Base-by-base conservation (phyloP, 345 rosid genomes). In the Ceriops zippeliana region DNA sequence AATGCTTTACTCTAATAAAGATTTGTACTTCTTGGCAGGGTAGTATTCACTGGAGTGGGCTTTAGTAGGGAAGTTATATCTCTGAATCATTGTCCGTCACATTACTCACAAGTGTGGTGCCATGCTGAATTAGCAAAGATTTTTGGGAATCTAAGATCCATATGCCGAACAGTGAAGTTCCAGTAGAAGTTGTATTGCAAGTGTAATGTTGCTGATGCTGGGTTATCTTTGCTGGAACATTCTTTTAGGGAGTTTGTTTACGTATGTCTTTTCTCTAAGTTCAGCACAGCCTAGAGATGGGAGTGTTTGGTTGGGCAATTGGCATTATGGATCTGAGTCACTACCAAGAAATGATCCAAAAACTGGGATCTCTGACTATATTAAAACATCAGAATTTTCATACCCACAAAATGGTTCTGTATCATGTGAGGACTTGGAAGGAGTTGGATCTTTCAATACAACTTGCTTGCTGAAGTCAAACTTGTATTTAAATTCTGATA, bases 381-480 rank as follows among this genome's bases (percentile, higher is more conserved):
- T 27, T 19, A 62, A 73, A 67, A 75, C 78, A 69, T 60, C 80
- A 37, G 51, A 70, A 51, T 22, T 75, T 66, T 21, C 16, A 10
- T 47, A 46, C 49, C 70, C 73, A 22, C 32, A n/a, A 37, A 78
- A 75, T 67, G 70, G 52, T 75, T 67, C 81, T 35, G 74, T 84
- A 61, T 80, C 90, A 46, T 93, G 98, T 61, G 88, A 80, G 67
- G 93, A 87, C 73, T 78, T 95, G 37, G 86, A 75, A 66, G 99
- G 99, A 64, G 95, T 91, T 66, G 99, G 99, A 76, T 88, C 90
- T 6, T 81, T 95, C 69, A 77, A 95, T 81, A 88, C 96, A 7
- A 89, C 96, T 7, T 95, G 99, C 74, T 81, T 85, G 77, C 76
- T 91, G 61, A 89, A 83, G 73, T 86, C 96, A 57, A 84, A 91